A percentile compares a stretch with the other conserved stretches of the same genome.
Evolutionary conservation across 2,329 filamentous ascomycete genomes (phyloP).

Genomic region (Fusarium clavum): DNA sequence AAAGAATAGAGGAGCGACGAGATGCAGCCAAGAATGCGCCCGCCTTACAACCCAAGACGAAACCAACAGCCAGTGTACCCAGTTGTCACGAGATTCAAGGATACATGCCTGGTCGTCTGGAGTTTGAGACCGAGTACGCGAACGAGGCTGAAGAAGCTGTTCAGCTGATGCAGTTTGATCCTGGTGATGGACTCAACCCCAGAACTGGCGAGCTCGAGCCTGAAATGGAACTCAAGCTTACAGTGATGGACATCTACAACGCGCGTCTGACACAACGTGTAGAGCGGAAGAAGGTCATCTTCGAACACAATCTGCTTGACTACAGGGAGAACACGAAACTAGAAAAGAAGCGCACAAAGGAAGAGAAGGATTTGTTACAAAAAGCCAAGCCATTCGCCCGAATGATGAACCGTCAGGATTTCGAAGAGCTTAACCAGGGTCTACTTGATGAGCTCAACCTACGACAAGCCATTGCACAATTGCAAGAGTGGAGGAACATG

Average conservation of each 20-base stretch:
- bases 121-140: slow-evolving; percentile 97
- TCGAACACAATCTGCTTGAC: slow-evolving; percentile 92
- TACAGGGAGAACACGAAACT: slow-evolving; percentile 90
- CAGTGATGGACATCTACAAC: slow-evolving; percentile 99
- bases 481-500: slow-evolving; percentile 93
- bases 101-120: slow-evolving; percentile 96
- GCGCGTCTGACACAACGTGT: slow-evolving; percentile 88
- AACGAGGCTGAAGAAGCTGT: slow-evolving; percentile 99
- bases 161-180: slow-evolving; percentile 98
- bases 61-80: slow-evolving; percentile 94
- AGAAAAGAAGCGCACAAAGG: slow-evolving; percentile 96
- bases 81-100: slow-evolving; percentile 98
- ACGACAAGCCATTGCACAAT: slow-evolving; percentile 85
- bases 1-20: slow-evolving; percentile 90
- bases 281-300: slow-evolving; percentile 95
- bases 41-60: slow-evolving; percentile 88
- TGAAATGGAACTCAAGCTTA: slow-evolving; percentile 97
- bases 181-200: slow-evolving; percentile 90
- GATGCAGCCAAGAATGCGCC: slow-evolving; percentile 87
- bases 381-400: slow-evolving; percentile 96
- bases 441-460: slow-evolving; percentile 92
- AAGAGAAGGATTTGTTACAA: slow-evolving; percentile 90
- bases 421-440: slow-evolving; percentile 85
- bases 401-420: slow-evolving; percentile 96
- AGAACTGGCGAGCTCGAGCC: slow-evolving; percentile 88